These are phyloP conservation scores for Whalleya microplaca DNA, from an alignment of 2,329 filamentous ascomycete species.

Conservation along the genomic window DNA sequence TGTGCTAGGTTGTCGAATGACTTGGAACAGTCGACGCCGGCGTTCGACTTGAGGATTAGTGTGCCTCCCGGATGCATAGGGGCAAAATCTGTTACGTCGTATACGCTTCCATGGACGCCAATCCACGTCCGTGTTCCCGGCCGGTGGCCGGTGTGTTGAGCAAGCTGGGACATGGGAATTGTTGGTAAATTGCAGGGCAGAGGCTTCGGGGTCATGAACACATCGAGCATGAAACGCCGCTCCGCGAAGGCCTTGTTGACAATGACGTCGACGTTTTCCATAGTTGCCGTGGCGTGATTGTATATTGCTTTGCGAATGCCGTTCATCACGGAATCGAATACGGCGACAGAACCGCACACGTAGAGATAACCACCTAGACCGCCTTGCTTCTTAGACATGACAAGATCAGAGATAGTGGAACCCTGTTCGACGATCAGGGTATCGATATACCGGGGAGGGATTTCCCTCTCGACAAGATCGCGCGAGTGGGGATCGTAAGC, in stretches of 20 bases:
- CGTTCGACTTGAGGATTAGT: conserved; percentile 57
- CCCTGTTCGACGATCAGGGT: conserved; percentile 55
- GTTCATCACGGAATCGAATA: conserved; percentile 58
- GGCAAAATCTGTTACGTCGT: conserved; percentile 57
- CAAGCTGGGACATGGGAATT: conserved; percentile 53
- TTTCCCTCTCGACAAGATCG: conserved; percentile 54
- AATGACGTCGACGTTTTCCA: conserved; percentile 54
- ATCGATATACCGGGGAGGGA: conserved; percentile 56
- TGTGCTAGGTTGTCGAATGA: conserved; percentile 59
- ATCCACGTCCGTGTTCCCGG: conserved; percentile 53
- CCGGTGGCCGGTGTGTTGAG: conserved; percentile 54
- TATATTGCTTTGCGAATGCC: conserved; percentile 61
- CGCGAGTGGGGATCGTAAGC: conserved; percentile 45
- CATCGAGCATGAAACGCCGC: conserved; percentile 59
- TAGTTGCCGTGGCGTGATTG: conserved; percentile 54
- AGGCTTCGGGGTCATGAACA: conserved; percentile 60
- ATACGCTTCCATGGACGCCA: conserved; percentile 55
- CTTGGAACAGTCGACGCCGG: conserved; percentile 56
- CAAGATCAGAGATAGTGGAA: conserved; percentile 53
- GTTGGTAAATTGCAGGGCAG: conserved; percentile 54
- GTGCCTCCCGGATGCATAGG: conserved; percentile 58
- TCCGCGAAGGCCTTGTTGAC: conserved; percentile 58
- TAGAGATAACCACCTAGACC: conserved; percentile 53
- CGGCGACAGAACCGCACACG: conserved; percentile 52
- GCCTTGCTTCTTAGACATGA: conserved; percentile 60